Conservation (phyloP, 2,329 filamentous ascomycete species). For the Arthrobotrys iridis region DNA sequence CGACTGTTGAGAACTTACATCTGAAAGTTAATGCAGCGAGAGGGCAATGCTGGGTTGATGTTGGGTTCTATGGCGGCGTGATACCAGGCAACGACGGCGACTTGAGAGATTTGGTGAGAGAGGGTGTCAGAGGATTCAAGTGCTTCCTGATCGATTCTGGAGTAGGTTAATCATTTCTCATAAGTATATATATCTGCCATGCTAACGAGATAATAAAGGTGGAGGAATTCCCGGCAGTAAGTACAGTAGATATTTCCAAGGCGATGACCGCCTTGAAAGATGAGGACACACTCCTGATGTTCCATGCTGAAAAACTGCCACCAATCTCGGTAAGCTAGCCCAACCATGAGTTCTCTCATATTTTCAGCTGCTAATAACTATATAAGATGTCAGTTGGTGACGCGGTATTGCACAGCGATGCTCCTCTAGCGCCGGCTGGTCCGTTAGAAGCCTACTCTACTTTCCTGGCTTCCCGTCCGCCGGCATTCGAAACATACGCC, state of each 20-base stretch:
- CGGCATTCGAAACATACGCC: conserved; percentile 89
- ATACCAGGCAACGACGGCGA: conserved; percentile 87
- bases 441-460: conserved; percentile 82
- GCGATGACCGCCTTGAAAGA: conserved; percentile 80
- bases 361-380: background rate
- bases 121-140: conserved; percentile 94
- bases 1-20: conserved; percentile 80
- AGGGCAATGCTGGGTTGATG: conserved; percentile 96
- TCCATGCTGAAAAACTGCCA: conserved; percentile 98
- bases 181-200: conserved; percentile 22
- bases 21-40: conserved; percentile 85
- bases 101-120: conserved; percentile 80
- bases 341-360: background rate
- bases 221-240: conserved; percentile 94
- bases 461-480: conserved; percentile 89
- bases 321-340: conserved; percentile 69
- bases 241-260: conserved; percentile 77
- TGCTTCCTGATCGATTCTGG: conserved; percentile 97
- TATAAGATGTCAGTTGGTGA: conserved; percentile 75
- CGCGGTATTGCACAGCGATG: conserved; percentile 74
- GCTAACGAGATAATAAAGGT: conserved; percentile 68
- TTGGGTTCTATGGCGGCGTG: conserved; percentile 97
- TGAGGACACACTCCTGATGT: conserved; percentile 88
- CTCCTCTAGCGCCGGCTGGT: conserved; percentile 76
- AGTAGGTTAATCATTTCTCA: conserved; percentile 68